Evolutionary conservation across 106 monocot species (phyloP), one percentile per base, ranked within the genome.

Genomic region (Dendrobium nobile): DNA sequence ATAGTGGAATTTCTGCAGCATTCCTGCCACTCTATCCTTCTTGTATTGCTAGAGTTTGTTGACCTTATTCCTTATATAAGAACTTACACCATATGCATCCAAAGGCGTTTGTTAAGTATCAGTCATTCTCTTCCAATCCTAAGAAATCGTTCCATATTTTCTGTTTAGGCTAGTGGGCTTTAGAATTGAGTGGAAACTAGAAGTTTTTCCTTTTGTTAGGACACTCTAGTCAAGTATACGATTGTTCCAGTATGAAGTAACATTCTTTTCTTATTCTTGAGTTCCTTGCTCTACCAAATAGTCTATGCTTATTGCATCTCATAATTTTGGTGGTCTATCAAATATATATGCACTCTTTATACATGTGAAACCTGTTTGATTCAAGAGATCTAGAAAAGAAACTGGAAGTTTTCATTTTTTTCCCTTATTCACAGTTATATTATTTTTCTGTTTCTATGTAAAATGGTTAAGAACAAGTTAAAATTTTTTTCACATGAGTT

Each of bases 391-490:
- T 13, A 10, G 51, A 70, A 70, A 37, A 33, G 31, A 28, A 15
- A 70, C 33, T 37, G 13, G n/a, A 76, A 45, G 76, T 76, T 44
- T 76, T 76, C 27, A 48, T 76, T 47, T 48, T 11, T 27, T 47
- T 26, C 24, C 47, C 27, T 10, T 76, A 4, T 22, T 76, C 48
- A 76, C 18, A 41, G 26, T 27, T 11, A 47, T 76, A 44, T 26
- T 26, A 5, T 48, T 11, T 48, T 44, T 44, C 26, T 13, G 47
- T 76, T 19, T 2, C 5, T 45, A 65, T 44, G 43, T 48, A 24
- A 26, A 48, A 76, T 76, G 45, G 48, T 51, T 48, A 76, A 47
- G 48, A 15, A 40, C 17, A 73, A 73, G 68, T 33, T 42, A 41
- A 73, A 41, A 16, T 73, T 19, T 73, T 0, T 73, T 41, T 73